A percentile compares a stretch with the other conserved stretches of the same genome.
These are phyloP conservation scores for Mortierella sp. DNA, from an alignment of 371 early-diverging fungal genomes.

Conservation along the genomic window DNA sequence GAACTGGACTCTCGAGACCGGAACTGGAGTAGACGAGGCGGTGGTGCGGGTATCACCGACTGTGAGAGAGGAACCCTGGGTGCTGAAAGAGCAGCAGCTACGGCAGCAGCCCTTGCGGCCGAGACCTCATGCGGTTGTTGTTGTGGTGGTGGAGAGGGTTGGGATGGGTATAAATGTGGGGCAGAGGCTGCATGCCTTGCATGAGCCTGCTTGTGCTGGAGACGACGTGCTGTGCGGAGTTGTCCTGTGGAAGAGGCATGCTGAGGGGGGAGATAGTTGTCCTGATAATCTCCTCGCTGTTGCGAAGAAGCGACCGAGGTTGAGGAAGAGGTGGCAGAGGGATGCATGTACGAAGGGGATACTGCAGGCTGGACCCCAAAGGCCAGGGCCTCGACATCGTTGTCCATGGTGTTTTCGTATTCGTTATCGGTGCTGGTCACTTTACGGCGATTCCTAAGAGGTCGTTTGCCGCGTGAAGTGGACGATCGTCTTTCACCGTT, in stretches of 20 bases:
- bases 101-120: slow-evolving; percentile 7
- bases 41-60: slow-evolving; percentile 42
- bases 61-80: slow-evolving; percentile 29
- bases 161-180: slow-evolving; percentile 19
- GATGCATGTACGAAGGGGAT: slow-evolving; percentile 24
- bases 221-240: slow-evolving; percentile 20
- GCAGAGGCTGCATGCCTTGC: slow-evolving; percentile 35
- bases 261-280: slow-evolving; percentile 1
- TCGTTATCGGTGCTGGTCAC: background rate
- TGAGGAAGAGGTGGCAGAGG: slow-evolving; percentile 8
- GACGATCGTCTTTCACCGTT: background rate
- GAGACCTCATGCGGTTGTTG: background rate
- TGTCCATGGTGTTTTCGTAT: background rate
- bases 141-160: too few relatives aligned
- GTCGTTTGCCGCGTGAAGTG: slow-evolving; percentile 11
- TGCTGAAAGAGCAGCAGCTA: background rate
- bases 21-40: slow-evolving; percentile 40
- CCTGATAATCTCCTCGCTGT: background rate
- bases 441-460: background rate
- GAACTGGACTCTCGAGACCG: slow-evolving; percentile 47
- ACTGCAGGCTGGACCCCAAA: slow-evolving; percentile 24
- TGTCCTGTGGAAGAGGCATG: background rate
- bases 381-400: background rate
- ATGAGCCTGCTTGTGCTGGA: slow-evolving; percentile 36
- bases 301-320: slow-evolving; percentile 11